A percentile compares a stretch with the other conserved stretches of the same genome.
Evolutionary conservation across 805 yeast genomes (phyloP).

Genomic region (Nakazawaea wickerhamii): DNA sequence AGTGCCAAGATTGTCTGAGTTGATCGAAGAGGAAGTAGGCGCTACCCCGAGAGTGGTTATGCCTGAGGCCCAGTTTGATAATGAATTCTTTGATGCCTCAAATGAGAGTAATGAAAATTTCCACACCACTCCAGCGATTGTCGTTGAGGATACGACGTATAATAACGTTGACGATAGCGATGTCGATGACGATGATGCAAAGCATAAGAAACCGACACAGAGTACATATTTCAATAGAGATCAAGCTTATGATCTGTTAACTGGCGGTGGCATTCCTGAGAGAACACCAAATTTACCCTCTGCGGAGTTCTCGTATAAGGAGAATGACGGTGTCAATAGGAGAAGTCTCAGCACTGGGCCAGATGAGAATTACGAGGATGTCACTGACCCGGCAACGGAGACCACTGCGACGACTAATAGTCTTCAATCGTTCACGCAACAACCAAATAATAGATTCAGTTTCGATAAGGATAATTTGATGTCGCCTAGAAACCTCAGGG

Average conservation of each 20-base stretch:
- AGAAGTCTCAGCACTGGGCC: slow-evolving; percentile 1
- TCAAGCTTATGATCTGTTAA: slow-evolving; percentile 9
- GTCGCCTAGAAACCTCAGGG: neutral
- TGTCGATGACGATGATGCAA: neutral
- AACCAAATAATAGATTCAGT: neutral
- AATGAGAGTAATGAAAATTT: neutral
- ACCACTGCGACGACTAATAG: slow-evolving; percentile 1
- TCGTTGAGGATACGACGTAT: neutral
- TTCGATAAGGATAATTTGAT: neutral
- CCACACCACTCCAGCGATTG: neutral
- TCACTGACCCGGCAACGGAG: slow-evolving; percentile 2
- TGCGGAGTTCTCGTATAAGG: neutral
- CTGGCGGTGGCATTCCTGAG: slow-evolving; percentile 8
- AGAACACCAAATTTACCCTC: slow-evolving; percentile 7
- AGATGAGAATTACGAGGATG: neutral
- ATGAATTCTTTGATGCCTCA: slow-evolving; percentile 2
- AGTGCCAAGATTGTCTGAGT: slow-evolving; percentile 4
- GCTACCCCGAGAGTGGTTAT: neutral
- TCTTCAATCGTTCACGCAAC: neutral
- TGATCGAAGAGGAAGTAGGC: slow-evolving; percentile 11
- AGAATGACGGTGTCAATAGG: neutral
- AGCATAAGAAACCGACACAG: slow-evolving; percentile 1
- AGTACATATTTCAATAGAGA: slow-evolving; percentile 11
- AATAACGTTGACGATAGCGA: neutral
- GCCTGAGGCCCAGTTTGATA: neutral